Percentiles rank a stretch among this genome's conserved stretches.
phyloP scores from a whole-genome alignment of 306 rosid species.

The Pterocarpus macrocarpus region DNA sequence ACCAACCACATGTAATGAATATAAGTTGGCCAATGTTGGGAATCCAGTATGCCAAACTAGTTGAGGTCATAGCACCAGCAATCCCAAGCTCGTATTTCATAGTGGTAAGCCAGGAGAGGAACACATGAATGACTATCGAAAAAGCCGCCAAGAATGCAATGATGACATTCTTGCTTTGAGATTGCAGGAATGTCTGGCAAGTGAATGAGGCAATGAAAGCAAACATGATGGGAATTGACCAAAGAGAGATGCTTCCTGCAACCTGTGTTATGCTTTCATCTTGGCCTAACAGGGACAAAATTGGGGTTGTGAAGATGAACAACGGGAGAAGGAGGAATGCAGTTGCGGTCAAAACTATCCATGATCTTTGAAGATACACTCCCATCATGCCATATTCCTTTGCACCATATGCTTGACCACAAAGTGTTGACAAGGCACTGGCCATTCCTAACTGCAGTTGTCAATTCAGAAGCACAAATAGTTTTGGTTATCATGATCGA shows the following conservation, averaged over 20 bases:
- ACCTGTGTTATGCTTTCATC: slow-evolving; percentile 48
- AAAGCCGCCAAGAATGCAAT: slow-evolving; percentile 58
- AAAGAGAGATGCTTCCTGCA: slow-evolving; percentile 55
- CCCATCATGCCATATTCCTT: slow-evolving; percentile 67
- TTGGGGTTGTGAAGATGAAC: slow-evolving; percentile 58
- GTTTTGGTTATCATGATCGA: too few relatives aligned
- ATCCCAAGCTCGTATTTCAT: slow-evolving; percentile 51
- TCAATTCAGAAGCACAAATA: not conserved
- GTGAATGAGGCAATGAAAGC: slow-evolving; percentile 56
- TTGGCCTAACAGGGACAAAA: slow-evolving; percentile 55
- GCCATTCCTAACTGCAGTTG: slow-evolving; percentile 64
- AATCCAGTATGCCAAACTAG: slow-evolving; percentile 55
- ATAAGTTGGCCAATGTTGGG: slow-evolving; percentile 61
- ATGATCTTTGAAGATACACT: slow-evolving; percentile 68
- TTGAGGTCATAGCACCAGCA: slow-evolving; percentile 64
- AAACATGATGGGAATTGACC: slow-evolving; percentile 53
- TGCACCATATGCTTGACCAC: slow-evolving; percentile 76
- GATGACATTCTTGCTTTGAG: slow-evolving; percentile 64
- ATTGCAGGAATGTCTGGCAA: slow-evolving; percentile 62
- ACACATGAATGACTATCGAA: slow-evolving; percentile 46
- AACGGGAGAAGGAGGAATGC: slow-evolving; percentile 52
- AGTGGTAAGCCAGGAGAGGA: slow-evolving; percentile 62
- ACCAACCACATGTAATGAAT: slow-evolving; percentile 64
- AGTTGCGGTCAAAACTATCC: slow-evolving; percentile 49
- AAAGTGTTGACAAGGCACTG: slow-evolving; percentile 64